Percentiles rank a stretch among this genome's conserved stretches.
Evolutionary conservation across 768 basidiomycete genomes (phyloP).

Genomic region (Lyophyllum decastes): DNA sequence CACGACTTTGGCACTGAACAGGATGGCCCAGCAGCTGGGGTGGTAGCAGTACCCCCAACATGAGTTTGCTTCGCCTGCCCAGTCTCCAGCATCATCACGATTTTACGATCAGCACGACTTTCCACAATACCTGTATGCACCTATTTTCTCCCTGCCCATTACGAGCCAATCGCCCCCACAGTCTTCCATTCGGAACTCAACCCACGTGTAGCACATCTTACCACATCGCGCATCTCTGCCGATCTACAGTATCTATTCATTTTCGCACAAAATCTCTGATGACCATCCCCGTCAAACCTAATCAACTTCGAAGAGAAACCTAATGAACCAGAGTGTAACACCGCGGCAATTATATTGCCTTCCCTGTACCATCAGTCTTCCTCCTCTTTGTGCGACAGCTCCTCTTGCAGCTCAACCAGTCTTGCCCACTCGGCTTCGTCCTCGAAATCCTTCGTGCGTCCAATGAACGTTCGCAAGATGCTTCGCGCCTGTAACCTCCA

Average conservation of each 20-base stretch:
- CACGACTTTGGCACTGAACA: slow-evolving; percentile 73
- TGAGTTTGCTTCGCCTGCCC: not conserved
- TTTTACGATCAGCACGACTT: slow-evolving; percentile 10
- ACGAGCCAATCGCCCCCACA: slow-evolving; percentile 7
- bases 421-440: slow-evolving; percentile 85
- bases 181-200: slow-evolving; percentile 12
- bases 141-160: slow-evolving; percentile 11
- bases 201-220: slow-evolving; percentile 21
- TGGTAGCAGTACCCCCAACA: slow-evolving; percentile 39
- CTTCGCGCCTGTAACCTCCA: slow-evolving; percentile 91
- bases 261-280: slow-evolving; percentile 20
- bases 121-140: slow-evolving; percentile 14
- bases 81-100: not conserved
- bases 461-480: slow-evolving; percentile 86
- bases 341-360: slow-evolving; percentile 14
- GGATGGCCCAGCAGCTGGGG: slow-evolving; percentile 61
- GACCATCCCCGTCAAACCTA: slow-evolving; percentile 17
- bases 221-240: slow-evolving; percentile 8
- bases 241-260: slow-evolving; percentile 14
- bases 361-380: slow-evolving; percentile 1
- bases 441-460: slow-evolving; percentile 82
- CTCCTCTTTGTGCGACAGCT: slow-evolving; percentile 46
- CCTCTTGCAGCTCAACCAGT: slow-evolving; percentile 66
- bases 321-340: slow-evolving; percentile 11
- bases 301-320: slow-evolving; percentile 16